Conservation (phyloP, 2,329 filamentous ascomycete species). For the Talaromyces funiculosus region DNA sequence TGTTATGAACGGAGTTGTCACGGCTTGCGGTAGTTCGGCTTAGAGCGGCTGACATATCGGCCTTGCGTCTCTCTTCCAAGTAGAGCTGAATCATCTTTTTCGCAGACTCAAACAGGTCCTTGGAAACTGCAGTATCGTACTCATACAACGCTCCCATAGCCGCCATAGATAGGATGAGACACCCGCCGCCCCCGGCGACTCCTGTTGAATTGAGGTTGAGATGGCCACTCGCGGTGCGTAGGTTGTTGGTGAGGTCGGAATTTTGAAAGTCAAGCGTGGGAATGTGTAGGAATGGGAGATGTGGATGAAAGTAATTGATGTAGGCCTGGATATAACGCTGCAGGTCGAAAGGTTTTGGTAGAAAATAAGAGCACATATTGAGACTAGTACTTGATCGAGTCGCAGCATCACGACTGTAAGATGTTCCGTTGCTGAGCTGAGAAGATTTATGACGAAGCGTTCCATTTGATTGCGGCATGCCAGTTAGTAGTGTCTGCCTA, state of each 20-base stretch:
- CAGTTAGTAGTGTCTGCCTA: constrained; percentile 57
- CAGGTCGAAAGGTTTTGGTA: constrained; percentile 78
- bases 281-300: constrained; percentile 89
- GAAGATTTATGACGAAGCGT: constrained; percentile 56
- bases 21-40: constrained; percentile 48
- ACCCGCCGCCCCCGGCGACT: constrained; percentile 72
- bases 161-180: constrained; percentile 80
- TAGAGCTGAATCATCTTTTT: constrained; percentile 95
- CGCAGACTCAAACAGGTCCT: constrained; percentile 82
- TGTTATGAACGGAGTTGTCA: constrained; percentile 63
- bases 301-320: constrained; percentile 86
- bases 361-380: constrained; percentile 40
- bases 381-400: constrained; percentile 30
- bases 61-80: constrained; percentile 82
- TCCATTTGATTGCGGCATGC: constrained; percentile 54
- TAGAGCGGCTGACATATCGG: constrained; percentile 63
- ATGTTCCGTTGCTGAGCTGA: constrained; percentile 51
- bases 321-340: constrained; percentile 88
- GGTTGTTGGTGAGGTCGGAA: constrained; percentile 56
- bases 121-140: constrained; percentile 70
- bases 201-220: constrained; percentile 49
- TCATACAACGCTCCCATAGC: constrained; percentile 86
- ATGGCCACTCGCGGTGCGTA: constrained; percentile 52
- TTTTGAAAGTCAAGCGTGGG: constrained; percentile 87
- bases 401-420: constrained; percentile 32